Evolutionary conservation across 257 asterid genomes (phyloP), one percentile per base, ranked within the genome.

Genomic region (Echites panduratus): DNA sequence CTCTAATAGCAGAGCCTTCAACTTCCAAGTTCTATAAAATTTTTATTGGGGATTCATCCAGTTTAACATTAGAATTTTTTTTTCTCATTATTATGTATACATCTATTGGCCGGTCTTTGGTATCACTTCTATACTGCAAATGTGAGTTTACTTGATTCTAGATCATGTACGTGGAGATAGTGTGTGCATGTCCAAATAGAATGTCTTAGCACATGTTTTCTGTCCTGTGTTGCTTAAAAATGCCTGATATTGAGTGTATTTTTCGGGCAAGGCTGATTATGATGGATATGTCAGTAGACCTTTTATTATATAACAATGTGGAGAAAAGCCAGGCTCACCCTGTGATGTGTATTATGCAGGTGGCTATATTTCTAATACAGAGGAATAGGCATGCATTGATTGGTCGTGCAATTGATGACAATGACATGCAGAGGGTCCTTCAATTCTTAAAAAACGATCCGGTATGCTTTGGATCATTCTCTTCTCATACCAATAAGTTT

Each of bases 301-400:
- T 40, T 68, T 44, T 7, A 38, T 3, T 64, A n/a, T 7, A 29
- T 5, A 32, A 62, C 10, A 22, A 29, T 56, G 64, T 13, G 41
- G 41, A 24, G 19, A 70, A 54, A 57, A 54, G 35, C 70, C 65
- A 57, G 70, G 76, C 80, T 76, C 71, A 77, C 70, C 44, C 24
- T 62, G 44, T 62, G 52, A 71, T 53, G 22, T 56, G 56, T 72
- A 52, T 74, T 29, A 75, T 82, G 86, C 90, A 93, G 96, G 96
- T 93, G 3, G 98, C 96, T 44, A 87, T 93, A 86, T 93, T 94
- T 82, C 85, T 94, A 77, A 94, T 94, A 82, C 98, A 94, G 82
- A 89, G 98, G 89, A 93, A 94, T 80, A 97, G 98, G 5, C 98
- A 91, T 84, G 96, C 96, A 77, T 81, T 89, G 87, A 91, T 93